Percentiles rank a stretch among this genome's conserved stretches.
phyloP scores from a whole-genome alignment of 2,329 filamentous ascomycete genomes.

The Chaetothyriales sp. region DNA sequence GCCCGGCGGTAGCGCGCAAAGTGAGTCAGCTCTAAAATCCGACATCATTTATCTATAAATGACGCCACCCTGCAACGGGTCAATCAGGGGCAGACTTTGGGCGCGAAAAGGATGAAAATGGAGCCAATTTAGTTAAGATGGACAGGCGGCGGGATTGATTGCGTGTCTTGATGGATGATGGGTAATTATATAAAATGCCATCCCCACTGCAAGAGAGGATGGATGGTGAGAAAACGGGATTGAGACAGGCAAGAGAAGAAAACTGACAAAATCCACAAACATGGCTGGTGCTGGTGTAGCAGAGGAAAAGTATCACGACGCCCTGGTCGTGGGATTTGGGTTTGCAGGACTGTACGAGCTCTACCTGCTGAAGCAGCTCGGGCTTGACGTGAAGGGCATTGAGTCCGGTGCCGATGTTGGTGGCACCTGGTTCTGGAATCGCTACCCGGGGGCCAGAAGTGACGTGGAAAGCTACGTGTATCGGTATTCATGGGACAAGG shows the following conservation, averaged over 20 bases:
- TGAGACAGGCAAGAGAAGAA: background rate
- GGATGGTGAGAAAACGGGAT: no score
- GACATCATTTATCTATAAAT: background rate
- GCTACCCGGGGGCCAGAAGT: conserved; percentile 26
- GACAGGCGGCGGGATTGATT: background rate
- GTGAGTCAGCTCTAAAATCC: background rate
- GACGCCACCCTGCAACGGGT: background rate
- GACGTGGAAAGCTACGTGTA: conserved; percentile 35
- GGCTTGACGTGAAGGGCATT: conserved; percentile 35
- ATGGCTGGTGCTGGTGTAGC: background rate
- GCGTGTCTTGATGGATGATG: background rate
- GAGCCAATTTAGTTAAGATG: background rate
- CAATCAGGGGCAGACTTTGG: background rate
- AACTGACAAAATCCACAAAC: background rate
- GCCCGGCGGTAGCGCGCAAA: no score
- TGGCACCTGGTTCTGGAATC: conserved; percentile 26
- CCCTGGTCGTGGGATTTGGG: conserved; percentile 19
- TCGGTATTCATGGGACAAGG: conserved; percentile 32
- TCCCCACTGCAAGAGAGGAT: no score
- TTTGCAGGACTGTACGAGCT: conserved; percentile 37
- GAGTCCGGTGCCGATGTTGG: conserved; percentile 36
- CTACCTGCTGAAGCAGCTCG: conserved; percentile 37
- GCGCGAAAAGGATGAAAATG: no score
- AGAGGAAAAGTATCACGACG: conserved; percentile 3
- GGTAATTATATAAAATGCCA: no score